Conservation (phyloP, 1,139 yeast species). For the Yamadazyma atlantica region DNA sequence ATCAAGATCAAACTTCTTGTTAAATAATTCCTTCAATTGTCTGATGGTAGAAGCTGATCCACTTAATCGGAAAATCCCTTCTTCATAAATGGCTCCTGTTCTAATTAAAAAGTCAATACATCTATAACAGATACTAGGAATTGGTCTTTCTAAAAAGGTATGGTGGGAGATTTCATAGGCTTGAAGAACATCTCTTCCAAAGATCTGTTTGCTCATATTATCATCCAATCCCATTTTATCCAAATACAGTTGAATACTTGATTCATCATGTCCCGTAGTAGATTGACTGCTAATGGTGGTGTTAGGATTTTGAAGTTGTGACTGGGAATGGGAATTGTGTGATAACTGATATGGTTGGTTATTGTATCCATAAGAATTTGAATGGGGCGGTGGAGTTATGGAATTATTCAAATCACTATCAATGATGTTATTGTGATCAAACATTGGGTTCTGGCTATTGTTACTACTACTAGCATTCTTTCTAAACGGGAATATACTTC, state of each 20-base stretch:
- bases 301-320: conserved; percentile 4
- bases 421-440: conserved; percentile 7
- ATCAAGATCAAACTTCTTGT: conserved; percentile 65
- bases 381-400: conserved; percentile 1
- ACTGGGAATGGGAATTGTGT: not conserved
- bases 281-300: conserved; percentile 1
- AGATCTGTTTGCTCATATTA: conserved; percentile 42
- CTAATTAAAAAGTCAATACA: conserved; percentile 70
- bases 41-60: conserved; percentile 85
- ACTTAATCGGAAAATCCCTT: conserved; percentile 87
- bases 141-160: conserved; percentile 40
- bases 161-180: conserved; percentile 54
- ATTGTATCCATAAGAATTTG: conserved; percentile 3
- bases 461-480: conserved; percentile 12
- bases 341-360: not conserved
- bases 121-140: conserved; percentile 79
- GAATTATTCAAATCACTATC: conserved; percentile 6
- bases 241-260: conserved; percentile 36
- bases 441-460: conserved; percentile 3
- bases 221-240: conserved; percentile 42
- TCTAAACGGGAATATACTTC: conserved; percentile 62
- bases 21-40: conserved; percentile 68
- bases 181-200: conserved; percentile 63
- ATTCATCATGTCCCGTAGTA: conserved; percentile 9
- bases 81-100: conserved; percentile 76